Base-by-base conservation (phyloP, 371 early-diverging fungal species). In the Haplosporangium sp. region DNA sequence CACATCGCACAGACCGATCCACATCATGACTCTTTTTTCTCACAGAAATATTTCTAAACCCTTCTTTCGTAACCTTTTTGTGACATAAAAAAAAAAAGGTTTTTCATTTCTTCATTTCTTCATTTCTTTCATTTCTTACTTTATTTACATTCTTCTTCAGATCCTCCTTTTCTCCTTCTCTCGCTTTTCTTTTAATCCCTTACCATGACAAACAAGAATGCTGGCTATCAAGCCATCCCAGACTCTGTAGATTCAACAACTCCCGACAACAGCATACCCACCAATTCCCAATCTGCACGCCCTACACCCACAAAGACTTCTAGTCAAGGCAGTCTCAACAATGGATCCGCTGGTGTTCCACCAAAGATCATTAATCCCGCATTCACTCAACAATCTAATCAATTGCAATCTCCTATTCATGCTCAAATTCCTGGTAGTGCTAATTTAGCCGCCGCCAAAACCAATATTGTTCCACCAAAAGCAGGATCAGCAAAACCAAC, bases 281-380 rank as follows among this genome's bases (percentile, higher is more conserved):
- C 50, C 27, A 45, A 61, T 34, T 67, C 65, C 53, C 47, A 44
- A 38, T 40, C 39, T 11, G 47, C 67, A 2, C 37, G 61, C 19
- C 52, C 66, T 10, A 55, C 69, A 17, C 61, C 66, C 27, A 47
- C 69, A 9, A 76, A 76, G 69, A 76, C 61, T 65, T 27, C 58
- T 8, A 68, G 72, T 40, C 77, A 71, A 39, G 65, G 10, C 45
- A 68, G 58, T 37, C 55, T 71, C 57, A 55, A 62, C 17, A 63
- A 47, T 48, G 72, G 65, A n/a, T 75, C 68, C 27, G 82, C 74
- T 53, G 79, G 82, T 4, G 75, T 81, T 34, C 82, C 82, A 11
- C 82, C 82, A 61, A 81, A 75, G 76, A 81, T 81, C 72, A 81
- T 81, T 37, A 74, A 74, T 60, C 82, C 75, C n/a, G 75, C 69